Conservation (phyloP, 495 filamentous ascomycete species). For the Trichoderma asperelloides region DNA sequence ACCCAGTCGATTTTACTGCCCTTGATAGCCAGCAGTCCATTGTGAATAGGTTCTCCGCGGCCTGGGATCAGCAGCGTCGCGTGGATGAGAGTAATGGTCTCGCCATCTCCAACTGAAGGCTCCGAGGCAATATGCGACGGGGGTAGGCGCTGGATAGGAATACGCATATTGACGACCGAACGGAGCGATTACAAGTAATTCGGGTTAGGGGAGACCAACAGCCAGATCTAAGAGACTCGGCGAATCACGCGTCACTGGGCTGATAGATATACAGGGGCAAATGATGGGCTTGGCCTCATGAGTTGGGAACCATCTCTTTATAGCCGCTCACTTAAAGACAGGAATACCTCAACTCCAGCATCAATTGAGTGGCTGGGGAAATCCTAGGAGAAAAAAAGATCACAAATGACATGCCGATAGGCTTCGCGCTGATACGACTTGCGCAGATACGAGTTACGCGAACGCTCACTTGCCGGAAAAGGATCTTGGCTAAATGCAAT, state of each 20-base stretch:
- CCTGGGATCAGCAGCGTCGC: constrained; percentile 27
- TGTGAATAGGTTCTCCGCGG: constrained; percentile 21
- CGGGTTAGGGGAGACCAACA: neutral
- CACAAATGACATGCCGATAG: neutral
- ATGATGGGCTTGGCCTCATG: neutral
- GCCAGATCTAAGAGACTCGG: too few species aligned
- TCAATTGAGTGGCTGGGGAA: neutral
- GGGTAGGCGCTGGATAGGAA: neutral
- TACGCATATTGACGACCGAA: neutral
- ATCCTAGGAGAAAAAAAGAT: neutral
- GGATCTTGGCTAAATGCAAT: constrained; percentile 1
- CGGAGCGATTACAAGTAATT: neutral
- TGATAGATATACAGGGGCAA: neutral
- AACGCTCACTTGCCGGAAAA: neutral
- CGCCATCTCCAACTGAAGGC: neutral
- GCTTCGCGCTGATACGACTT: too few species aligned
- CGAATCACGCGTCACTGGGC: neutral
- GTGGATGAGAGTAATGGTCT: constrained; percentile 13
- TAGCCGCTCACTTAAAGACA: neutral
- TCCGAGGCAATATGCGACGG: neutral
- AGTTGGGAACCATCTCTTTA: neutral
- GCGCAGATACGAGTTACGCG: neutral
- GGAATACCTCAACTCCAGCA: neutral
- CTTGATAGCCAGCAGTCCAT: constrained; percentile 22
- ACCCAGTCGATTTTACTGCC: constrained; percentile 22